Evolutionary conservation across 2,329 filamentous ascomycete genomes (phyloP), one percentile per base, ranked within the genome.

Genomic region (Domatiomyces catenatus): DNA sequence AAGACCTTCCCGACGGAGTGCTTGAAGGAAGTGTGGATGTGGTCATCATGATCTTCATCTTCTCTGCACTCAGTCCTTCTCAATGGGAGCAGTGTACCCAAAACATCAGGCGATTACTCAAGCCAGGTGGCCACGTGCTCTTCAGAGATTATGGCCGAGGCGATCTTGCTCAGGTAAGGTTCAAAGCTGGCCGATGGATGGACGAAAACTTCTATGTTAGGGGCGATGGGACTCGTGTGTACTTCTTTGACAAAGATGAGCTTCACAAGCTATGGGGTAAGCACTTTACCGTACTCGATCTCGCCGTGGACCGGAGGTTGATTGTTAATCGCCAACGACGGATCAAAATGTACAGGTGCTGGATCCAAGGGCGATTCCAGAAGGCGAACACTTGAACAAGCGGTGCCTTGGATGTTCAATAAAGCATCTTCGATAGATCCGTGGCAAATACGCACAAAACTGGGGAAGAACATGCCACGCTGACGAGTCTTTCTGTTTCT

Each of bases 311-410:
- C 65, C 81, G 87, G 57, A 80, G 92, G 53, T 75, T 98, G 71
- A 75, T 98, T 50, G 87, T 98, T 50, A 98, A 98, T 66, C 80
- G 92, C 57, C 86, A 89, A 50, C 79, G 83, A 62, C 84, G 88
- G 68, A 73, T 94, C 47, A 98, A 96, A 70, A 98, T 98, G 92
- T 96, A 96, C 68, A 80, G 92, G 54, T 96, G 90, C 71, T 98
- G 92, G 88, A 65, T 72, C 53, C 69, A 72, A 54, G 69, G 67
- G 3, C 65, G 69, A 26, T 71, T 72, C 54, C 56, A 54, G 47
- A 71, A 71, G 54, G 46, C 51, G 7, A 1, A 8, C 32, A 39
- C 10, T 39, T 39, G 32, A 39, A 39, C 15, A 12, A 39, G 32
- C 32, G 10, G 12, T 39, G 10, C 32, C 12, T 39, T 39, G 10